These are phyloP conservation scores for Albophoma yamanashiensis DNA, from an alignment of 2,329 filamentous ascomycete species.

Conservation along the genomic window DNA sequence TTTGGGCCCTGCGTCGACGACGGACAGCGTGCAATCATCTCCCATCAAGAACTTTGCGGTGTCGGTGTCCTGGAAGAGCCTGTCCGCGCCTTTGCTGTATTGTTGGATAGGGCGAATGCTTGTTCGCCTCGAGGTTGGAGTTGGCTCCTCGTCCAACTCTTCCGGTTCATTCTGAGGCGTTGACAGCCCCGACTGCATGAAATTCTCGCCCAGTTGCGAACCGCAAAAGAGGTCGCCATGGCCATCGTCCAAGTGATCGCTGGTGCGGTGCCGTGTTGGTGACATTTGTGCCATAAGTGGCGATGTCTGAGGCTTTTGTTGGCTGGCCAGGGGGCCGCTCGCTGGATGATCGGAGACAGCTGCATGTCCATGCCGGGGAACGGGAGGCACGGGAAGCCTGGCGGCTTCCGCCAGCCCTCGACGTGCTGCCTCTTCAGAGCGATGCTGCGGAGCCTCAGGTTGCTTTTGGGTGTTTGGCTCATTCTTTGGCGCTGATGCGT, in stretches of 20 bases:
- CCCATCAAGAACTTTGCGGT: slow-evolving; percentile 19
- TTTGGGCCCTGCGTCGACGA: slow-evolving; percentile 14
- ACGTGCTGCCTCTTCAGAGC: slow-evolving; percentile 10
- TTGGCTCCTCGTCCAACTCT: slow-evolving; percentile 3
- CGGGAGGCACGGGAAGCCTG: slow-evolving; percentile 23
- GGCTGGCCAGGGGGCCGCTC: slow-evolving; percentile 11
- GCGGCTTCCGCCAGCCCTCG: slow-evolving; percentile 21
- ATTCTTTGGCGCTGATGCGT: slow-evolving; percentile 7
- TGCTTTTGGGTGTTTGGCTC: slow-evolving; percentile 9
- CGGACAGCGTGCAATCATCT: slow-evolving; percentile 26
- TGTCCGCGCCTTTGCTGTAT: neutral
- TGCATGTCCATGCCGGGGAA: slow-evolving; percentile 18
- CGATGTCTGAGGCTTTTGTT: slow-evolving; percentile 12
- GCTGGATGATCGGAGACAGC: slow-evolving; percentile 14
- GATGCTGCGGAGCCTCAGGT: slow-evolving; percentile 7
- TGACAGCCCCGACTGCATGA: slow-evolving; percentile 27
- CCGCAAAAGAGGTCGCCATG: slow-evolving; percentile 22
- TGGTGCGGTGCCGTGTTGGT: slow-evolving; percentile 7
- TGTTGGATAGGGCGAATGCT: neutral
- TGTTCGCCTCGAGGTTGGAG: slow-evolving; percentile 3
- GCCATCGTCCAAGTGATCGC: slow-evolving; percentile 6
- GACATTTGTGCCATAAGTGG: slow-evolving; percentile 8
- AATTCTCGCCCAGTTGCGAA: slow-evolving; percentile 26
- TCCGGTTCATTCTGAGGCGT: slow-evolving; percentile 22
- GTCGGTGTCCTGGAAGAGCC: slow-evolving; percentile 2